These are phyloP conservation scores for Ceratocystis lukuohia DNA, from an alignment of 2,329 filamentous ascomycete genomes.

Conservation along the genomic window DNA sequence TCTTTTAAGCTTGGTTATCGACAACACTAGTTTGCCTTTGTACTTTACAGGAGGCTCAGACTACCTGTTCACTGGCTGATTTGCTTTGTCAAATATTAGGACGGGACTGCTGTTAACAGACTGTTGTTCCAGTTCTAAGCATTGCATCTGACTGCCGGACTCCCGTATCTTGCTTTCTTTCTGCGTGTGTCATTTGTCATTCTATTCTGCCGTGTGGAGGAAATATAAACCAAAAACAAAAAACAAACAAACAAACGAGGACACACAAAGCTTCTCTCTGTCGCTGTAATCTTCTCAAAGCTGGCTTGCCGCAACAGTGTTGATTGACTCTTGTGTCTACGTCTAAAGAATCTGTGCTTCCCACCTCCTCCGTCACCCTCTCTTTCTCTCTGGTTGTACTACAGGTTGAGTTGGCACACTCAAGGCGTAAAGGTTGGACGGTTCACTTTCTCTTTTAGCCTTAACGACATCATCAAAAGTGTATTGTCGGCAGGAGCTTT, in stretches of 20 bases:
- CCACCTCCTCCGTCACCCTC: background rate
- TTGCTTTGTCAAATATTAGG: background rate
- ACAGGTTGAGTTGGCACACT: background rate
- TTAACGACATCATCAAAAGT: background rate
- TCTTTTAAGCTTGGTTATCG: background rate
- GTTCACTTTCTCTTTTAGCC: background rate
- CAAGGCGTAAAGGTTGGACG: background rate
- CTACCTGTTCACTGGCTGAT: background rate
- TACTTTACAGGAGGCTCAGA: background rate
- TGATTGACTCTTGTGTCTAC: background rate
- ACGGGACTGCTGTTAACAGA: background rate
- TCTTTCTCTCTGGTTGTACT: background rate
- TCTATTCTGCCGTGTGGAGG: conserved; percentile 8
- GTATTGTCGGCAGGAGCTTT: background rate
- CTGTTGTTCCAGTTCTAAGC: background rate
- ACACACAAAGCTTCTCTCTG: conserved; percentile 11
- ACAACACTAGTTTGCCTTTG: background rate
- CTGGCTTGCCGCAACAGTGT: conserved; percentile 2
- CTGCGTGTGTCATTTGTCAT: conserved; percentile 3
- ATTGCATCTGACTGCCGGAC: conserved; percentile 4
- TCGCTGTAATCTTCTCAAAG: conserved; percentile 7
- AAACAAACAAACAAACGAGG: conserved; percentile 1
- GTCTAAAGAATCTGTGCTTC: conserved; percentile 2
- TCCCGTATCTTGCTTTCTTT: conserved; percentile 11
- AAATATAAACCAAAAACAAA: conserved; percentile 10